Evolutionary conservation across 352 stramenopile genomes (phyloP).

Genomic region (Phytophthora agathidicida): DNA sequence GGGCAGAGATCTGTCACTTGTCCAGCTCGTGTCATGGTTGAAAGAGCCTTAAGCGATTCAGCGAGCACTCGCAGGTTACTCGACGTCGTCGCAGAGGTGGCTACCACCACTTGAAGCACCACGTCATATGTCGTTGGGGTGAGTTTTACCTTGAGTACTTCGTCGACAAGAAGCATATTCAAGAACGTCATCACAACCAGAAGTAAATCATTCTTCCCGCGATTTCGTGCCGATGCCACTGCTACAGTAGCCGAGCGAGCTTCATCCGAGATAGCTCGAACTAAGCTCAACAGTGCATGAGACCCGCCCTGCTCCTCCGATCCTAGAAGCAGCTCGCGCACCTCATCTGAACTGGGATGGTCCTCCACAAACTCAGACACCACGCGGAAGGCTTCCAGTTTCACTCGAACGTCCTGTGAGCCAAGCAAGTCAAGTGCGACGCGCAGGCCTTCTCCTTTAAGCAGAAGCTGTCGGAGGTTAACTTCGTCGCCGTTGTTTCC

Average conservation of each 20-base stretch:
- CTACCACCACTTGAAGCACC: constrained; percentile 55
- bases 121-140: constrained; percentile 68
- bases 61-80: constrained; percentile 40
- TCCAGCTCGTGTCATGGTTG: constrained; percentile 49
- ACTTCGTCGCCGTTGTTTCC: constrained; percentile 3
- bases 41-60: constrained; percentile 58
- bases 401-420: constrained; percentile 42
- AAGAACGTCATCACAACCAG: constrained; percentile 53
- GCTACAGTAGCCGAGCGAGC: constrained; percentile 20
- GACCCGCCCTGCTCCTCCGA: constrained; percentile 34
- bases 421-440: constrained; percentile 53
- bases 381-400: constrained; percentile 51
- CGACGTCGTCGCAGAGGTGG: constrained; percentile 9
- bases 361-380: constrained; percentile 54
- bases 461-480: constrained; percentile 33
- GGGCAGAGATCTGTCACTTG: constrained; percentile 33
- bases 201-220: constrained; percentile 29
- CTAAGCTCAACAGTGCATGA: constrained; percentile 49
- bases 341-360: constrained; percentile 29
- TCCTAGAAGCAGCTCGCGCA: constrained; percentile 36
- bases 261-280: constrained; percentile 60
- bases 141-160: constrained; percentile 57
- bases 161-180: constrained; percentile 55
- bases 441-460: constrained; percentile 44
- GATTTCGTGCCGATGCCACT: constrained; percentile 3